Base-by-base conservation (phyloP, 192 early-diverging fungal species). In the Fimicolochytrium jonesii region DNA sequence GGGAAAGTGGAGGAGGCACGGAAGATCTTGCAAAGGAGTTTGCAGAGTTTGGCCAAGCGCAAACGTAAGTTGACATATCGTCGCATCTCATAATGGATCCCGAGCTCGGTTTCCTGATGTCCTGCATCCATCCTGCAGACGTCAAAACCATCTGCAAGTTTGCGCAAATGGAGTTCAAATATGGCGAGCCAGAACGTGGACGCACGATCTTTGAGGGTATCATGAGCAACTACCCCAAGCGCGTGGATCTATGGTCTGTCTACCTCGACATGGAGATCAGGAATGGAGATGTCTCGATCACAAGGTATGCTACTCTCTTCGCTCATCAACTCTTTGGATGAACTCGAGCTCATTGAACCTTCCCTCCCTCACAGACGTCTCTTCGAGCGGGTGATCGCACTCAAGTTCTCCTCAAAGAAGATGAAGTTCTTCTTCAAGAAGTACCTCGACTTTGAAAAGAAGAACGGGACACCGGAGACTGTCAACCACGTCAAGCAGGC, bases 391-490 rank as follows among this genome's bases (percentile, higher is more conserved):
- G 86, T 91, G 23, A 87, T 90, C n/a, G 78, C 79, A 9, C 76
- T 94, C 78, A 95, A 93, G 70, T 79, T 89, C 63, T 94, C 94
- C 22, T 89, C 92, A 25, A 97, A 95, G 81, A 94, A 96, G 83
- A 94, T 97, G 92, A 98, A 97, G 75, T 98, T 93, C 79, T 87
- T 99, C 66, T 98, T 99, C 77, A 99, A 97, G 77, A 92, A 93
- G 76, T 99, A 91, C 84, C 81, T 99, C 48, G 85, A 86, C 22
- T 99, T 90, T 71, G 97, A 99, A 68, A 95, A 95, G 80, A 80
- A 82, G 30, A 75, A 88, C 64, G 93, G 94, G 22, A 78, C 81
- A 39, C 83, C 83, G 4, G 88, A 92, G 36, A 77, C 85, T 22
- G 70, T 92, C 25, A 88, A 92, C 56, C 82, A 90, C 63, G 96